Evolutionary conservation across 2,329 filamentous ascomycete species (phyloP), one percentile per base, ranked within the genome.

Genomic region (Calonectria crousiana): DNA sequence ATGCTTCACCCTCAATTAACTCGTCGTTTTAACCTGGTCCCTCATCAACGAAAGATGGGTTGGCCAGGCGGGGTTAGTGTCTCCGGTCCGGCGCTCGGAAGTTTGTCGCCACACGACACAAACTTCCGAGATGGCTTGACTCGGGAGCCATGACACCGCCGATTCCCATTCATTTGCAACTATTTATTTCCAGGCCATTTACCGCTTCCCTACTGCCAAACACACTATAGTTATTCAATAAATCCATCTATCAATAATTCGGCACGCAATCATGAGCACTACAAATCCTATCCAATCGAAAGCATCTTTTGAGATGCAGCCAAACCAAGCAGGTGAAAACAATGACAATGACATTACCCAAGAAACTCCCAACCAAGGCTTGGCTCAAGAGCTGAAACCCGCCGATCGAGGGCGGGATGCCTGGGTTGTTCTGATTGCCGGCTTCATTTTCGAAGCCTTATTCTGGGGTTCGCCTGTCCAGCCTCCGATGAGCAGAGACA

Each of bases 371-470:
- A 34, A 23, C 18, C 38, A 20, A 52, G 53, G 67, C 11, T 10
- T 52, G 4, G 30, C 53, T 4, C 67, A 69, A 51, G 56, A 70
- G 10, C 26, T 70, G 9, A 65, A 70, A 6, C 80, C 81, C 11
- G 62, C 75, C 1, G 80, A 82, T 60, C 62, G 80, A 28, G 80
- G 80, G 18, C 14, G 75, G 26, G 76, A 75, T 26, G 80, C 80
- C 18, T 82, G 80, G 80, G 77, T 49, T 36, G 51, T 82, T 8
- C 75, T 82, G n/a, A 65, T 69, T 53, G 78, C 77, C 18, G 76
- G 74, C 20, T 82, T 82, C 58, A 62, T 82, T n/a, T 79, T 82
- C 36, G 79, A 82, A 67, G 74, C 79, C 6, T 68, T 81, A 0
- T 70, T 82, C 26, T 81, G 80, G 80, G 79, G 79, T 79, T 58